Evolutionary conservation across 140 eudicot species (phyloP).

Genomic region (Bidens hawaiensis): DNA sequence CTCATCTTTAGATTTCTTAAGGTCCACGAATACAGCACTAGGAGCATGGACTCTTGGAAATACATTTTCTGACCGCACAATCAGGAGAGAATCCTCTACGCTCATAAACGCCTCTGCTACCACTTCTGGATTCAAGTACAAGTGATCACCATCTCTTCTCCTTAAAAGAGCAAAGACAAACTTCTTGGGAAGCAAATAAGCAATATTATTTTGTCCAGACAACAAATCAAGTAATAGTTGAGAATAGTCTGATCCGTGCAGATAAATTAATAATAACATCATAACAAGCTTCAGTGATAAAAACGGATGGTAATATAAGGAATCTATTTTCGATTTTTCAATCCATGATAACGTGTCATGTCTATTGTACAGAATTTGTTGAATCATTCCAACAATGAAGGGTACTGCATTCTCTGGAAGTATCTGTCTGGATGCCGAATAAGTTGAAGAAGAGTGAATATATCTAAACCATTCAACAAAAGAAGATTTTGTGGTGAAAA

Average conservation of each 20-base stretch:
- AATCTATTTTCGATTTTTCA: not conserved
- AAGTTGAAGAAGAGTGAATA: constrained; percentile 4
- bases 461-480: constrained; percentile 43
- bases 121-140: constrained; percentile 1
- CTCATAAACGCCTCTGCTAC: constrained; percentile 28
- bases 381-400: constrained; percentile 14
- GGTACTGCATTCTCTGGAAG: not conserved
- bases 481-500: constrained; percentile 48
- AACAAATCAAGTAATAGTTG: not conserved
- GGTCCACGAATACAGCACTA: constrained; percentile 29
- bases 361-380: constrained; percentile 9
- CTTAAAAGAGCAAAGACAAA: constrained; percentile 15
- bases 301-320: constrained; percentile 16
- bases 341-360: constrained; percentile 26
- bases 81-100: constrained; percentile 35
- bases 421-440: not conserved
- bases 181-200: constrained; percentile 17
- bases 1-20: constrained; percentile 7
- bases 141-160: not conserved
- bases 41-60: constrained; percentile 8
- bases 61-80: constrained; percentile 1
- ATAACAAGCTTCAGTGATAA: constrained; percentile 30
- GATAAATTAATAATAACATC: constrained; percentile 8
- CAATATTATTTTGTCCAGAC: constrained; percentile 9
- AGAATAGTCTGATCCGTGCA: constrained; percentile 2